A percentile compares a stretch with the other conserved stretches of the same genome.
These are phyloP conservation scores for Venturia asperata DNA, from an alignment of 2,329 filamentous ascomycete species.

Conservation along the genomic window DNA sequence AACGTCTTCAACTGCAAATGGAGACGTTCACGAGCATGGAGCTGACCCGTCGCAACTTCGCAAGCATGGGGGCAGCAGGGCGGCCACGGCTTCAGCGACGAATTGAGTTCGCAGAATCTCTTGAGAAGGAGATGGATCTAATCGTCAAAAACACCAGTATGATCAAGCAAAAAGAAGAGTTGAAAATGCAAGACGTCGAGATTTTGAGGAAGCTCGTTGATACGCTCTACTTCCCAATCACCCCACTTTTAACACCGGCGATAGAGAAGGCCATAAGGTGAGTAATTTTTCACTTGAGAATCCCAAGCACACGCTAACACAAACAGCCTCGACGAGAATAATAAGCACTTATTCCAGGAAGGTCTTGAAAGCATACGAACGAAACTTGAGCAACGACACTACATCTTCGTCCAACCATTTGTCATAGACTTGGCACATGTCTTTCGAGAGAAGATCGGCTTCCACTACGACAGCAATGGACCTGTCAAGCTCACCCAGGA, in stretches of 20 bases:
- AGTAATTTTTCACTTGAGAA: conserved; percentile 33
- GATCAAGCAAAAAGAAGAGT: conserved; percentile 66
- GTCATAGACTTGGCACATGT: conserved; percentile 51
- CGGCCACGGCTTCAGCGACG: conserved; percentile 69
- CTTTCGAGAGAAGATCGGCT: conserved; percentile 47
- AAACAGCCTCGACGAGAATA: conserved; percentile 50
- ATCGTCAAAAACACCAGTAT: conserved; percentile 63
- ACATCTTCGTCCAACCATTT: conserved; percentile 55
- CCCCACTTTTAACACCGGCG: conserved; percentile 66
- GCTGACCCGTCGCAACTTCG: conserved; percentile 88
- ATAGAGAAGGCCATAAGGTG: conserved; percentile 75
- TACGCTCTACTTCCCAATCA: conserved; percentile 84
- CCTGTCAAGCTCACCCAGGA: conserved; percentile 46
- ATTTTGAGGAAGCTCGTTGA: conserved; percentile 75
- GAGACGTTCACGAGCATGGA: conserved; percentile 98
- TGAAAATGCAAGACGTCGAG: conserved; percentile 70
- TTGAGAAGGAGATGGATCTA: conserved; percentile 70
- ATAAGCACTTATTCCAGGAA: conserved; percentile 41
- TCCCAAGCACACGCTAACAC: conserved; percentile 33
- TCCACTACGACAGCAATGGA: conserved; percentile 9
- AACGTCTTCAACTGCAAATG: conserved; percentile 87
- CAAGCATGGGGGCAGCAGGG: conserved; percentile 84
- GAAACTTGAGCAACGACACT: conserved; percentile 49
- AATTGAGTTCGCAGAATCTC: conserved; percentile 76
- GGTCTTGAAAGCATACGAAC: conserved; percentile 46